Percentiles rank a stretch among this genome's conserved stretches.
Conservation (phyloP, 108 stramenopile genomes). For the Cyclotella kingstonii region DNA sequence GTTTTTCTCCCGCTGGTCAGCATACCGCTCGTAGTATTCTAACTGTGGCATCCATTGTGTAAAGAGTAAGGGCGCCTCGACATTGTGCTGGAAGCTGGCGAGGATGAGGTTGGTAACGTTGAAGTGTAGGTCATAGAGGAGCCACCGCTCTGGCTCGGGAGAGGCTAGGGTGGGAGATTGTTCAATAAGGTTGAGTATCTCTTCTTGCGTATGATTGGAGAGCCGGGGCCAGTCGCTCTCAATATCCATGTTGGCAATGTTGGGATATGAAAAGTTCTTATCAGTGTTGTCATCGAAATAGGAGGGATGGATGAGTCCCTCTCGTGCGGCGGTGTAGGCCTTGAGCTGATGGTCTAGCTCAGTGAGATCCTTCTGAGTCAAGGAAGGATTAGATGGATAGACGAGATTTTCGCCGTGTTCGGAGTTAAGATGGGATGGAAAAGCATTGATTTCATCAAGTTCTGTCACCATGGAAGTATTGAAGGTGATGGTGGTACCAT, state of each 20-base stretch:
- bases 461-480: slow-evolving; percentile 22
- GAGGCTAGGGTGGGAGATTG: slow-evolving; percentile 51
- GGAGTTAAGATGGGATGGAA: slow-evolving; percentile 29
- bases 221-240: slow-evolving; percentile 46
- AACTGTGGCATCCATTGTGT: slow-evolving; percentile 86
- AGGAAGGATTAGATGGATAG: slow-evolving; percentile 36
- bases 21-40: slow-evolving; percentile 63
- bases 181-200: slow-evolving; percentile 48
- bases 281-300: slow-evolving; percentile 63
- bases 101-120: slow-evolving; percentile 83
- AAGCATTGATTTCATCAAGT: slow-evolving; percentile 46
- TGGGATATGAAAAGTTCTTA: no score
- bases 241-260: slow-evolving; percentile 42
- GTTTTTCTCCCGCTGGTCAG: slow-evolving; percentile 57
- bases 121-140: slow-evolving; percentile 80
- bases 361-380: slow-evolving; percentile 62
- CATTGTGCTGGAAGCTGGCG: slow-evolving; percentile 79
- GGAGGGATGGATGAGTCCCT: slow-evolving; percentile 48
- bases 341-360: slow-evolving; percentile 45
- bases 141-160: slow-evolving; percentile 55
- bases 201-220: slow-evolving; percentile 44
- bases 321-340: slow-evolving; percentile 50
- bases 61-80: slow-evolving; percentile 72
- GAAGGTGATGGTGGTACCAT: slow-evolving; percentile 28
- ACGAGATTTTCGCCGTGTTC: slow-evolving; percentile 41